Base-by-base conservation (phyloP, 345 rosid species). In the Citrus sp. region DNA sequence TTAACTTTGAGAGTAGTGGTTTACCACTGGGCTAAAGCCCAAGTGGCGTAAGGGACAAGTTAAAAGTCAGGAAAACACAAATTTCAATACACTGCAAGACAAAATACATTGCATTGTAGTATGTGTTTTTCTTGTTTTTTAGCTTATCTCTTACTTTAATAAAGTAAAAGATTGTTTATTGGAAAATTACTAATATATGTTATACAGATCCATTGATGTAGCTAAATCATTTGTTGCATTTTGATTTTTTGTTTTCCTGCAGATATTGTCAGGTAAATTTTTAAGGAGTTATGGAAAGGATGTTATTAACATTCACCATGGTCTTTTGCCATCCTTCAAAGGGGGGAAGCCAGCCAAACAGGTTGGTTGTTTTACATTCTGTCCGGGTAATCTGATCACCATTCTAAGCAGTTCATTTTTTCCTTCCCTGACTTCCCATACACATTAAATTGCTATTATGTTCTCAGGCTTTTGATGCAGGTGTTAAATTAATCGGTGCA, bases 301-400 rank as follows among this genome's bases (percentile, higher is more conserved):
- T 88, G 77, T 94, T 82, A 94, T 96, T 78, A 96, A 96, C 86
- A 96, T 96, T 82, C 99, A 96, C 84, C 99, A 96, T 77, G 99
- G 99, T 37, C 99, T 94, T 87, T 82, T 96, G 85, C 98, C 99
- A 58, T 94, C 99, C 71, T 96, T 94, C 84, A 94, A 87, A 85
- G 99, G 99, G n/a, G 86, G 97, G 60, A 75, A 82, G 51, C 98
- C 99, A 9, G 88, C 92, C 0, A 92, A 85, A 80, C 99, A 96
- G 98, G 99, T 93, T 77, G 38, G 25, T 73, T 68, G 56, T 75
- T 76, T 72, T 61, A 6, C 77, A 71, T 79, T 68, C n/a, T 77
- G 25, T 72, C 54, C 24, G 16, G 46, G 72, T 71, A 62, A 71
- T 74, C 60, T 46, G 58, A 8, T 79, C 59, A 60, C 6, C 49